Evolutionary conservation across 768 basidiomycete genomes (phyloP), one percentile per base, ranked within the genome.

Genomic region (Suillus decipiens): DNA sequence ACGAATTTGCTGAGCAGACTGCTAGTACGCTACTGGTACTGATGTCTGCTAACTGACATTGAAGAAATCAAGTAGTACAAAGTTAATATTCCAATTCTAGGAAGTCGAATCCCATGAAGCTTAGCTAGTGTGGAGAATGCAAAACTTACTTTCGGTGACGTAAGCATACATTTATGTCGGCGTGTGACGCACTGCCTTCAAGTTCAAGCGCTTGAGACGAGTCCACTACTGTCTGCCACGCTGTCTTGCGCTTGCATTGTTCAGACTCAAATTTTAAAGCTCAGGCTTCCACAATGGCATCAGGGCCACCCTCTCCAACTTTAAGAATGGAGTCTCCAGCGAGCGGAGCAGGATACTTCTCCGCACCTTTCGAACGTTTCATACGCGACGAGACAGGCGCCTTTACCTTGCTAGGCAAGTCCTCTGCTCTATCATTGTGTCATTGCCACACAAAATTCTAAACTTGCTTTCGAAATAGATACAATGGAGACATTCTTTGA

Each of bases 401-500:
- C 37, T 91, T 95, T 70, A 95, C 95, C 2, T 78, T 96, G 33
- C 81, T 96, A 7, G 95, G 94, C 94, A 71, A 62, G 84, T 75
- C 51, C 60, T 39, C 36, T 3, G 33, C 17, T 36, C 59, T 62
- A 31, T 17, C 28, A 19, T 24, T 56, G 28, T 17, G 19, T 11
- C 7, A 14, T 48, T 14, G 39, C 14, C 34, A n/a, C 31, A 28
- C 50, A 19, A 19, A 33, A 24, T 6, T n/a, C 34, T 61, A 11
- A 56, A 2, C 19, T n/a, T 42, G 8, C 24, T 31, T 22, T 6
- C 7, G 7, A 11, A 14, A 53, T 70, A 96, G 95, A 97, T 76
- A 96, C 95, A 10, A 80, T 95, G 74, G 95, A 97, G 77, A 97
- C 95, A 0, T 97, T 90, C 72, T 96, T 95, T 73, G 95, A 98